phyloP scores from a whole-genome alignment of 345 rosid species.

The Camelina hispida region DNA sequence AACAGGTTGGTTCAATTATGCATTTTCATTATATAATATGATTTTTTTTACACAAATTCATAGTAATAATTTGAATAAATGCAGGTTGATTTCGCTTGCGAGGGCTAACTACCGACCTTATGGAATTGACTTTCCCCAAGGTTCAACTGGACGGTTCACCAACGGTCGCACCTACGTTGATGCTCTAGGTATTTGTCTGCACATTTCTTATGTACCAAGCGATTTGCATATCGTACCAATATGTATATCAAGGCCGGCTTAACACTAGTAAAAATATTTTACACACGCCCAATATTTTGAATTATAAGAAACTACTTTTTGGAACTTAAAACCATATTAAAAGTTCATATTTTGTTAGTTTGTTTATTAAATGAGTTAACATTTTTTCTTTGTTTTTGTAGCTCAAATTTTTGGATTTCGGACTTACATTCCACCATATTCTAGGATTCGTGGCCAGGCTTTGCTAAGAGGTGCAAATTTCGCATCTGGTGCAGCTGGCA shows the following conservation, averaged over 20 bases:
- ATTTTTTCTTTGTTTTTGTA: constrained; percentile 34
- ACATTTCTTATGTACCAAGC: not conserved
- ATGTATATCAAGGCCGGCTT: not conserved
- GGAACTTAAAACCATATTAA: too few relatives aligned
- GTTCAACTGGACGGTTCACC: constrained; percentile 81
- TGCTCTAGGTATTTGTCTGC: constrained; percentile 57
- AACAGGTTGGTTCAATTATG: constrained; percentile 52
- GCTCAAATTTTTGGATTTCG: constrained; percentile 79
- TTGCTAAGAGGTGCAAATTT: constrained; percentile 69
- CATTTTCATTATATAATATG: not conserved
- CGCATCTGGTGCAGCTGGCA: constrained; percentile 95
- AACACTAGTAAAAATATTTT: not conserved
- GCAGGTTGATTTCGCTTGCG: constrained; percentile 61
- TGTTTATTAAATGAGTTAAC: not conserved
- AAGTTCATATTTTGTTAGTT: too few relatives aligned
- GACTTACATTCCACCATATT: constrained; percentile 62
- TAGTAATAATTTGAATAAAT: not conserved
- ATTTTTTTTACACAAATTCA: not conserved
- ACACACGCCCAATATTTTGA: not conserved
- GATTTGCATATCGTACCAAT: not conserved
- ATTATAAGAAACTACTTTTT: not conserved
- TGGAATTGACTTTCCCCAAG: constrained; percentile 83
- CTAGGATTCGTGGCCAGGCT: constrained; percentile 62
- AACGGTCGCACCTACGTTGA: constrained; percentile 88
- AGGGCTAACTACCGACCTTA: constrained; percentile 89